Percentiles rank a stretch among this genome's conserved stretches.
phyloP scores from a whole-genome alignment of 345 rosid species.

The Acer saccharum region DNA sequence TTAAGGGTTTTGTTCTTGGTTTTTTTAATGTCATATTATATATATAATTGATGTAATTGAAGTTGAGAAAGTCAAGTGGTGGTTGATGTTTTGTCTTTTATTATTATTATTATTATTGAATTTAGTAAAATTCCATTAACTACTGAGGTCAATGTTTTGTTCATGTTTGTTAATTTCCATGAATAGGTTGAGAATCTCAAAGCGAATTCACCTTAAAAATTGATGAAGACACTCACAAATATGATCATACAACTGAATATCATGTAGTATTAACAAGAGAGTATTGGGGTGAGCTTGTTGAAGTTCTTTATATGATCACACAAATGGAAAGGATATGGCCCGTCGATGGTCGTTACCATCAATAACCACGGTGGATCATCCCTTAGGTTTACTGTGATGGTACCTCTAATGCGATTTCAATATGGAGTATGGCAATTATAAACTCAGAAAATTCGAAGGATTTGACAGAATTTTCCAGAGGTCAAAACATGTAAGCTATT shows the following conservation, averaged over 20 bases:
- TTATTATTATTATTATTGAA: too few relatives aligned
- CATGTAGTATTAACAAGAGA: constrained; percentile 60
- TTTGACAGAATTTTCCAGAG: constrained; percentile 16
- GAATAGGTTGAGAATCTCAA: constrained; percentile 2
- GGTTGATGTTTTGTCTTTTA: too few relatives aligned
- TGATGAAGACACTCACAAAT: constrained; percentile 20
- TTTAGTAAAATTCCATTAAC: too few relatives aligned
- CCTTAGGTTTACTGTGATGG: constrained; percentile 74
- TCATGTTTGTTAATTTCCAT: too few relatives aligned
- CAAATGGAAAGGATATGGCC: background rate
- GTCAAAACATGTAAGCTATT: background rate
- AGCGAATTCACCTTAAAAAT: constrained; percentile 64
- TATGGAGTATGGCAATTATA: constrained; percentile 13
- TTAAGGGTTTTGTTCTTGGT: too few relatives aligned
- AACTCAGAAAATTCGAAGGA: too few relatives aligned
- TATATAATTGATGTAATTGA: too few relatives aligned
- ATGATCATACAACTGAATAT: too few relatives aligned
- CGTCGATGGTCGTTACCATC: constrained; percentile 54
- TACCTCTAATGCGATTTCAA: constrained; percentile 56
- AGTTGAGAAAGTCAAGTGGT: too few relatives aligned
- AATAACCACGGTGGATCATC: constrained; percentile 57
- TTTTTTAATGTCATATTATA: too few relatives aligned
- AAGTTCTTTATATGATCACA: constrained; percentile 23
- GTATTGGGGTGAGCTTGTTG: constrained; percentile 66
- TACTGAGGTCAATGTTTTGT: too few relatives aligned